Percentiles rank a stretch among this genome's conserved stretches.
phyloP scores from a whole-genome alignment of 192 early-diverging fungal genomes.

The Phycomyces nitens region DNA sequence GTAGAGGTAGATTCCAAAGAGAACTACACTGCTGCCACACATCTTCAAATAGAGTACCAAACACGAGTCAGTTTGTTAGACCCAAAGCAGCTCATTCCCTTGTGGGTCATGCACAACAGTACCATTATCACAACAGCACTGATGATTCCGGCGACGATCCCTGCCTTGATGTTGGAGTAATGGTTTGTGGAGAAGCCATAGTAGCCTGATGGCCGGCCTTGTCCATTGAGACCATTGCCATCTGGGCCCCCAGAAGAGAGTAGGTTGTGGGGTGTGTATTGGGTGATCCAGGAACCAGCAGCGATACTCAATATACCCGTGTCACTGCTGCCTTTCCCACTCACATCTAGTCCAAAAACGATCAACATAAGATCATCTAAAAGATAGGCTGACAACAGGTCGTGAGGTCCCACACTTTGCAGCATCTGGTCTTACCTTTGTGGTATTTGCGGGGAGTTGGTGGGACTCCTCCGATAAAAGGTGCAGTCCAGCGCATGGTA shows the following conservation, averaged over 20 bases:
- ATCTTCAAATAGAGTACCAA: too few species aligned
- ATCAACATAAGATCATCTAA: slow-evolving; percentile 27
- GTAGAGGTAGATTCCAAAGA: slow-evolving; percentile 6
- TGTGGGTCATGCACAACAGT: too few species aligned
- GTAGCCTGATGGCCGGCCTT: not conserved
- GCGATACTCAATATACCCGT: slow-evolving; percentile 20
- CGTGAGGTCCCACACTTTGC: too few species aligned
- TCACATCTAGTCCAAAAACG: slow-evolving; percentile 17
- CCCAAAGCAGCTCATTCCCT: too few species aligned
- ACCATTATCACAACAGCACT: slow-evolving; percentile 20
- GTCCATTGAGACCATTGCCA: not conserved
- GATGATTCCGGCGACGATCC: slow-evolving; percentile 21
- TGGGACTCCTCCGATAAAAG: slow-evolving; percentile 20
- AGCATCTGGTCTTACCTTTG: slow-evolving; percentile 17
- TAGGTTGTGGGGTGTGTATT: slow-evolving; percentile 20
- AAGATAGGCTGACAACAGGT: slow-evolving; percentile 14
- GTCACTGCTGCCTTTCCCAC: slow-evolving; percentile 14
- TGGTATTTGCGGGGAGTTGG: slow-evolving; percentile 31
- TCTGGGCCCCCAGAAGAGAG: slow-evolving; percentile 8
- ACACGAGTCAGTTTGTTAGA: too few species aligned
- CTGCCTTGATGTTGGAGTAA: slow-evolving; percentile 17
- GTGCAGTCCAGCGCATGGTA: slow-evolving; percentile 24
- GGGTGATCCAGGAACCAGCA: slow-evolving; percentile 23
- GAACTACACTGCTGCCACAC: slow-evolving; percentile 6
- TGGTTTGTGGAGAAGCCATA: not conserved